These are phyloP conservation scores for Vitis hybrid DNA, from an alignment of 177 flowering plant genomes.

Conservation along the genomic window DNA sequence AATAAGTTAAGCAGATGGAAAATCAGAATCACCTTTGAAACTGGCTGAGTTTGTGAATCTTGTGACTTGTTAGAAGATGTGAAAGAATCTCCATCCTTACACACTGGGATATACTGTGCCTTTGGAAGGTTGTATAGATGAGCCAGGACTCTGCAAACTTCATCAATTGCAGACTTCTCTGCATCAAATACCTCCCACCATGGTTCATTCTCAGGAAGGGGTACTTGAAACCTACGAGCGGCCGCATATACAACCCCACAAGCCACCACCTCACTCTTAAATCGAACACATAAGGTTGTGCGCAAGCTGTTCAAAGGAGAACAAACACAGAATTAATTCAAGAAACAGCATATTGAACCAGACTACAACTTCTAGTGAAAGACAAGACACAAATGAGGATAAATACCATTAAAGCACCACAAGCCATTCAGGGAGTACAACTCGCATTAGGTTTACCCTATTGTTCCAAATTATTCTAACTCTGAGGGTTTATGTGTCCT, in stretches of 20 bases:
- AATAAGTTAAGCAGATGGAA: background rate
- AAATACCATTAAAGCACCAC: background rate
- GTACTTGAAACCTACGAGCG: constrained; percentile 79
- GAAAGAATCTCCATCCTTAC: constrained; percentile 71
- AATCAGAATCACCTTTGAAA: constrained; percentile 53
- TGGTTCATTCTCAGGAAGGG: constrained; percentile 94
- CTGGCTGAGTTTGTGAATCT: constrained; percentile 54
- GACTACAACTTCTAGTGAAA: background rate
- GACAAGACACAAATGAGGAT: background rate
- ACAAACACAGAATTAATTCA: background rate
- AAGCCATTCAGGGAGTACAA: background rate
- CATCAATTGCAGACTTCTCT: constrained; percentile 81
- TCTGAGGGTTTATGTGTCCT: too few species aligned
- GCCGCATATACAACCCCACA: constrained; percentile 97
- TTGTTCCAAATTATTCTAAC: background rate
- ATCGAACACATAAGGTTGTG: constrained; percentile 86
- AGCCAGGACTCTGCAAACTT: constrained; percentile 88
- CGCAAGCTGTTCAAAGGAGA: constrained; percentile 54
- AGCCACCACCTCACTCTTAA: constrained; percentile 95
- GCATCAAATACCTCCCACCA: constrained; percentile 99
- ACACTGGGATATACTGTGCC: constrained; percentile 76
- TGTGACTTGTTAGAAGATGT: constrained; percentile 49
- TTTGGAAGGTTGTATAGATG: constrained; percentile 80
- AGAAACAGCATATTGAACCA: background rate
- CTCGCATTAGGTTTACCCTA: background rate